phyloP scores from a whole-genome alignment of 2,329 filamentous ascomycete genomes.

The Simplicillium aogashimaense region DNA sequence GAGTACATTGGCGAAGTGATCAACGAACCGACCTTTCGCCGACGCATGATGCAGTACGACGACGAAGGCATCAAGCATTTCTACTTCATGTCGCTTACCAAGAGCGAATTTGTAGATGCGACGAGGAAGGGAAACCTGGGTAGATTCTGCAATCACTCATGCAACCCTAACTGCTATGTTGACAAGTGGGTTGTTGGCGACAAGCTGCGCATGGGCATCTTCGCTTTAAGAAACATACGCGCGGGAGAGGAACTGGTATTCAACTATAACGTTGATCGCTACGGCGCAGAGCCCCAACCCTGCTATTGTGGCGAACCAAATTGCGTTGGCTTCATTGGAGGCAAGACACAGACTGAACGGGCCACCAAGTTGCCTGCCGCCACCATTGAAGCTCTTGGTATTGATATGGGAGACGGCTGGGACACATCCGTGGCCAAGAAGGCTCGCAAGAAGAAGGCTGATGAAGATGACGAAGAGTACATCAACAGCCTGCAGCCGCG shows the following conservation, averaged over 20 bases:
- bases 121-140: constrained; percentile 95
- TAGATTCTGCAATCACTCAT: constrained; percentile 97
- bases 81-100: constrained; percentile 98
- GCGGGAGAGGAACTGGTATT: constrained; percentile 94
- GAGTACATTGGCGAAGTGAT: constrained; percentile 99
- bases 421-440: constrained; percentile 84
- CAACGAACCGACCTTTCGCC: constrained; percentile 80
- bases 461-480: constrained; percentile 91
- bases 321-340: constrained; percentile 92
- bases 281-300: constrained; percentile 90
- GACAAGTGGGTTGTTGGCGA: constrained; percentile 99
- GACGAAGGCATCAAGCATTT: constrained; percentile 97
- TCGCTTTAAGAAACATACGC: constrained; percentile 74
- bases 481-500: constrained; percentile 79
- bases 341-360: constrained; percentile 93
- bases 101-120: constrained; percentile 93
- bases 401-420: constrained; percentile 88
- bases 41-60: constrained; percentile 87
- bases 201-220: constrained; percentile 98
- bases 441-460: constrained; percentile 82
- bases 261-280: constrained; percentile 98
- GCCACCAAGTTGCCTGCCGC: constrained; percentile 84
- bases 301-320: constrained; percentile 95
- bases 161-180: constrained; percentile 97
- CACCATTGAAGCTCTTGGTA: constrained; percentile 89